Evolutionary conservation across 768 basidiomycete genomes (phyloP), one percentile per base, ranked within the genome.

Genomic region (Omphalotus guepiniiformis): DNA sequence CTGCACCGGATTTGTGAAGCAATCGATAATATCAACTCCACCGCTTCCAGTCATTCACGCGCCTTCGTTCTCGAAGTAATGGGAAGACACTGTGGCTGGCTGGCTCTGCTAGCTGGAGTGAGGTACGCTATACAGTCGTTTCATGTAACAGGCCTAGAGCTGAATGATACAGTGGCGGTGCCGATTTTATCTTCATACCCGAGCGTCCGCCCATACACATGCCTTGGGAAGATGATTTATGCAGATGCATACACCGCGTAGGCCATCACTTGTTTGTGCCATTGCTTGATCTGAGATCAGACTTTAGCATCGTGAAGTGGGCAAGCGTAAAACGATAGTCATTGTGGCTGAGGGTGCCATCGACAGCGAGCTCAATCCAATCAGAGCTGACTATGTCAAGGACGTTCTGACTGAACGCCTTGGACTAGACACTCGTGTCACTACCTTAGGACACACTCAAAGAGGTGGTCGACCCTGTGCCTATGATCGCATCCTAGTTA

Each of bases 11-110:
- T 98, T 47, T 98, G 96, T 67, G 96, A 98, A 65, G 84, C 93
- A 22, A 89, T 99, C 64, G 96, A 99, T 63, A 95, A 93, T 54
- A 98, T 99, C 66, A 95, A 93, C 57, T 94, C 93, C 4, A 98
- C 96, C 6, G 96, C 96, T 6, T 79, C 79, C 53, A 95, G 92
- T 47, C 96, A 99, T 65, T 97, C 93, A 23, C 80, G 96, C 48
- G 96, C 96, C 0, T 99, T 99, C 64, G 94, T 99, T 34, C 76
- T 99, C 32, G 96, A 98, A 66, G 96, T 98, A 44, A 99, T 98
- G 96, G 96, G 96, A n/a, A 74, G 95, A 47, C 91, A 98, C 63
- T 98, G 96, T 65, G 96, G 96, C n/a, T 99, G 96, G 96, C 74
- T 98, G 15, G 93, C 96, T 2, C 73, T 98, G 19, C 75, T 93